Evolutionary conservation across 441 rosid genomes (phyloP), one percentile per base, ranked within the genome.

Genomic region (Dalechampia spathulata): DNA sequence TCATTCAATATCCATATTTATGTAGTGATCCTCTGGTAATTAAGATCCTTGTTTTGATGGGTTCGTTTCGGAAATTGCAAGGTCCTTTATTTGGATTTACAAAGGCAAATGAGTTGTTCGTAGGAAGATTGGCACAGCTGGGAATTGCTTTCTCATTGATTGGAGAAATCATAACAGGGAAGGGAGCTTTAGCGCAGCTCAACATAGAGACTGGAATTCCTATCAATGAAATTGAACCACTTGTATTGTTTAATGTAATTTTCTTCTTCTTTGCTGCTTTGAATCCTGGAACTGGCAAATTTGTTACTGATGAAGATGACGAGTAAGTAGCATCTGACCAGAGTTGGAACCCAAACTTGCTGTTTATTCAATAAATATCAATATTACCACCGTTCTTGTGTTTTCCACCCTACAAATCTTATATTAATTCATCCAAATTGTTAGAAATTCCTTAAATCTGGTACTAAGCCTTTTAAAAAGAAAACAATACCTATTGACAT

Each of bases 151-250:
- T 90, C 77, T 90, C 98, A n/a, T 54, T 90, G 63, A 90, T 87
- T 1, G 98, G 96, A 56, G 98, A 90, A 63, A 85, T 90, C 45
- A 78, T 90, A 34, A 90, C 96, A 19, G 92, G 94, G 8, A 90
- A 90, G 49, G 98, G 98, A 69, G 98, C 98, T 42, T 71, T 90
- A 2, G 98, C 98, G 12, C 98, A 90, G 44, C 87, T 90, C 51
- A 90, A 90, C 86, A 72, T 90, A 39, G 98, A 90, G 78, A 90
- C 98, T 0, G 98, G 98, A 17, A 73, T 90, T 45, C 97, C 97
- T 8, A 66, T 90, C 49, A 75, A 26, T 28, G 97, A 90, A 22
- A 82, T 90, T 12, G 97, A 90, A 63, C 97, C 97, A 5, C 85
- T 90, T 11, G 97, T 90, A 46, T 70, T 90, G 74, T 78, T 90